These are phyloP conservation scores for Staphylotrichum tortipilum DNA, from an alignment of 495 filamentous ascomycete species.

Conservation along the genomic window DNA sequence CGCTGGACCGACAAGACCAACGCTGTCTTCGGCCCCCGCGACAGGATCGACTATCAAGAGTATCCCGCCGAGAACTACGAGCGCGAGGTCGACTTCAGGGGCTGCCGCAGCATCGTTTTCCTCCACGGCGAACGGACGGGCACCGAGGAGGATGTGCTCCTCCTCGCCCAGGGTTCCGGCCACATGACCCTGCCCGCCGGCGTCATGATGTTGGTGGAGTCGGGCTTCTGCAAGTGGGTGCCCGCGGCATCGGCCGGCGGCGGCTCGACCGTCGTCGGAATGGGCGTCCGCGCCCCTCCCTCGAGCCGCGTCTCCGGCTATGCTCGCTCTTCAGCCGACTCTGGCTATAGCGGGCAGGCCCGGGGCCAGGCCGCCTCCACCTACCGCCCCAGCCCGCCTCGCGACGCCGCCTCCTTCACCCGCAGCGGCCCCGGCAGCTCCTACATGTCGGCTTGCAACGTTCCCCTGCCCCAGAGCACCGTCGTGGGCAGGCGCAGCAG, in stretches of 20 bases:
- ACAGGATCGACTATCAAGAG: slow-evolving; percentile 3
- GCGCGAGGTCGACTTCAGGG: slow-evolving; percentile 21
- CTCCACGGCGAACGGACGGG: slow-evolving; percentile 5
- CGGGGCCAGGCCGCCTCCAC: neutral
- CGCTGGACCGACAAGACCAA: slow-evolving; percentile 18
- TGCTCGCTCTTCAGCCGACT: slow-evolving; percentile 12
- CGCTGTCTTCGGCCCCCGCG: slow-evolving; percentile 4
- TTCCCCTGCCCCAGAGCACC: slow-evolving; percentile 9
- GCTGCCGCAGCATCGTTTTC: slow-evolving; percentile 19
- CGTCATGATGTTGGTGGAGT: slow-evolving; percentile 17
- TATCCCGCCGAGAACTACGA: slow-evolving; percentile 11
- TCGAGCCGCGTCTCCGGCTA: slow-evolving; percentile 12
- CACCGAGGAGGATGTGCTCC: slow-evolving; percentile 12
- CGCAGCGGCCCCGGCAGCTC: slow-evolving; percentile 2
- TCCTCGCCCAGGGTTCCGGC: slow-evolving; percentile 16
- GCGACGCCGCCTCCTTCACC: slow-evolving; percentile 5
- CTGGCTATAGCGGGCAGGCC: slow-evolving; percentile 4
- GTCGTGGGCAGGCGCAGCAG: neutral
- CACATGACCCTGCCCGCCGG: slow-evolving; percentile 21
- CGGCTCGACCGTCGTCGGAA: slow-evolving; percentile 3
- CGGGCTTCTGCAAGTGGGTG: slow-evolving; percentile 13
- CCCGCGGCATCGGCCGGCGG: neutral
- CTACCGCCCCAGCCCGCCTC: slow-evolving; percentile 9
- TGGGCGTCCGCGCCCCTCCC: slow-evolving; percentile 14
- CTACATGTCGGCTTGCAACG: slow-evolving; percentile 9